Evolutionary conservation across 2,329 filamentous ascomycete species (phyloP), one percentile per base, ranked within the genome.

Genomic region (Alternaria consortialis): DNA sequence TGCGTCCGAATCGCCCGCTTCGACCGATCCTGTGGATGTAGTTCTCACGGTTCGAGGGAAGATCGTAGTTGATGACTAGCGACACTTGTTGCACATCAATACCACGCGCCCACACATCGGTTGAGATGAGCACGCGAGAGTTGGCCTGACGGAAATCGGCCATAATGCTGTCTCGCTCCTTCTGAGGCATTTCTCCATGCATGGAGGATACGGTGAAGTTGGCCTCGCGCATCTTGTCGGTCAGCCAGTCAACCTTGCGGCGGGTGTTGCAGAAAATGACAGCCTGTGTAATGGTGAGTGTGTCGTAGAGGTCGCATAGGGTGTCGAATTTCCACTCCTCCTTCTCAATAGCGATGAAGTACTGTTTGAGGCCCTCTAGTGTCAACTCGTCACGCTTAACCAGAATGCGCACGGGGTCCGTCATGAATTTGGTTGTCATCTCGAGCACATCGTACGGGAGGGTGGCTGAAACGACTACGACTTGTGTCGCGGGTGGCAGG

Each of bases 361-460:
- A 99, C 80, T 99, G 95, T 84, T 98, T 98, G 53, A 99, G 86
- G 59, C 95, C 95, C 82, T 98, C 95, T 52, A 99, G 88, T 2
- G 95, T 99, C 84, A 99, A 84, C 80, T 99, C 95, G 81, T 98
- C 95, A 90, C 94, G 94, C 88, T 98, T 97, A 79, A 98, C 94
- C 27, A 98, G 87, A 75, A 98, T 97, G 68, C 94, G 91, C 46
- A 97, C 94, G 0, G 94, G 94, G 74, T 98, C 94, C 27, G 93
- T 97, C 95, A 99, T 99, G 86, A 99, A 99, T 81, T 98, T 98
- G 70, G 94, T 98, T 32, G 95, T 99, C 91, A 99, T 97, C 80
- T 98, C 94, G 54, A 99, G 88, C 20, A 99, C 95, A 77, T 99
- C 95, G 84, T 98, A 96, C 46, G 95, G 95, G 34, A 99, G 89